Evolutionary conservation across 257 asterid species (phyloP).

Genomic region (Scutellaria galericulata): DNA sequence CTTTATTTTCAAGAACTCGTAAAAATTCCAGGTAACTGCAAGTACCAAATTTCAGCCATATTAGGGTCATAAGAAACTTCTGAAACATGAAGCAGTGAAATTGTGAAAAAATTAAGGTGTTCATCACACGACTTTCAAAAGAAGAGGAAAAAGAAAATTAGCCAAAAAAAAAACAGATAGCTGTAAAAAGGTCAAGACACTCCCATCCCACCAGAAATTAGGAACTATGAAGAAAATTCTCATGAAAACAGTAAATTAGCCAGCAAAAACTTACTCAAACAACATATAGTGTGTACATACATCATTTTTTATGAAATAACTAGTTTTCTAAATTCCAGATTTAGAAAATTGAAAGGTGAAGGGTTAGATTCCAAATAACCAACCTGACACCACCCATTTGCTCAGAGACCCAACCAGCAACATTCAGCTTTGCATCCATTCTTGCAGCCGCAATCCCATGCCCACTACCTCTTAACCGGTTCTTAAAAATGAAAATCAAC

Average conservation of each 20-base stretch:
- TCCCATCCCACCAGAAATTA: slow-evolving; percentile 10
- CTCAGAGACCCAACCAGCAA: slow-evolving; percentile 96
- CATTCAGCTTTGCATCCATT: slow-evolving; percentile 96
- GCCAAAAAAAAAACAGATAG: not conserved
- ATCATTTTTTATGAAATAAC: slow-evolving; percentile 24
- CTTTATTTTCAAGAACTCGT: slow-evolving; percentile 73
- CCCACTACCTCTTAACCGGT: slow-evolving; percentile 97
- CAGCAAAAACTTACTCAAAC: slow-evolving; percentile 20
- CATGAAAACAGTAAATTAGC: slow-evolving; percentile 14
- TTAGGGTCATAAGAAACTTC: slow-evolving; percentile 17
- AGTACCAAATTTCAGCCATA: slow-evolving; percentile 26
- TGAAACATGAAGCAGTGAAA: not conserved
- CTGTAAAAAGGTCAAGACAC: slow-evolving; percentile 14
- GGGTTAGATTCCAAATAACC: slow-evolving; percentile 27
- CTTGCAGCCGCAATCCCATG: slow-evolving; percentile 96
- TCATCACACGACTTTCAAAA: slow-evolving; percentile 11
- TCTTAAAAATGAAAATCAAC: slow-evolving; percentile 66
- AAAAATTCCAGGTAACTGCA: slow-evolving; percentile 94
- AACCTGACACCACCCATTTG: slow-evolving; percentile 99
- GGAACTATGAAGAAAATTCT: not conserved
- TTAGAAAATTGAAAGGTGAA: slow-evolving; percentile 19
- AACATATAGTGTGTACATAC: not conserved
- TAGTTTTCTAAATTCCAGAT: slow-evolving; percentile 23
- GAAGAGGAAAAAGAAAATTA: not conserved
- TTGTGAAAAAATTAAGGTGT: slow-evolving; percentile 10